These are phyloP conservation scores for Skeletonema costatum DNA, from an alignment of 108 stramenopile genomes.

Conservation along the genomic window DNA sequence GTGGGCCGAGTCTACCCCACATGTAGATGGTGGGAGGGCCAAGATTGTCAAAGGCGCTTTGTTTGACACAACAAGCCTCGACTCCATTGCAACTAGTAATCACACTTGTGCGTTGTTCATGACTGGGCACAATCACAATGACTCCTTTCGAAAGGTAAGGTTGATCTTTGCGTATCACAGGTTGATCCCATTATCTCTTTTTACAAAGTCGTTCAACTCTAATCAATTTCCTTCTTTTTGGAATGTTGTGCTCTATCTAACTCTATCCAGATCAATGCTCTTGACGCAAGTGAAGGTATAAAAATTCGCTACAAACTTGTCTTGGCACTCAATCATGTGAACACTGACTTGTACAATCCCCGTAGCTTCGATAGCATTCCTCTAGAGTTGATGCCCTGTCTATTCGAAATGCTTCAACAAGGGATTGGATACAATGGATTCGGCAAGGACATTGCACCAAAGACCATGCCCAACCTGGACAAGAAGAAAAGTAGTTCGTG, in stretches of 20 bases:
- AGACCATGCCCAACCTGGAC: not conserved
- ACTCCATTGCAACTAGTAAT: not conserved
- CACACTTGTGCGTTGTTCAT: not conserved
- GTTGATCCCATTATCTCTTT: not conserved
- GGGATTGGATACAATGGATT: not conserved
- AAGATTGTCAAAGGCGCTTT: slow-evolving; percentile 4
- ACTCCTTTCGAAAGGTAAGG: not conserved
- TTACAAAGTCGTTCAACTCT: too few relatives aligned
- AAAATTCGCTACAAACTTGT: slow-evolving; percentile 7
- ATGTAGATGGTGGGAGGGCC: not conserved
- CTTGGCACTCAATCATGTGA: not conserved
- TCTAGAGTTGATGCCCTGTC: not conserved
- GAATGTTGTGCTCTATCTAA: not conserved
- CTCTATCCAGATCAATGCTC: not conserved
- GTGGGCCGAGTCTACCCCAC: not conserved
- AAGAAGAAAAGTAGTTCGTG: too few relatives aligned
- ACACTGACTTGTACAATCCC: not conserved
- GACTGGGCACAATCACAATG: not conserved
- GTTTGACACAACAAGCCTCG: not conserved
- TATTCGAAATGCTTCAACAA: not conserved
- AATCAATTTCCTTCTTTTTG: too few relatives aligned
- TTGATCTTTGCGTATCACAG: not conserved
- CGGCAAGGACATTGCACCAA: not conserved
- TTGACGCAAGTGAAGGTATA: not conserved
- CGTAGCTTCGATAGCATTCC: not conserved